Evolutionary conservation across 768 basidiomycete genomes (phyloP), one percentile per base, ranked within the genome.

Genomic region (Naganishia randhawae): DNA sequence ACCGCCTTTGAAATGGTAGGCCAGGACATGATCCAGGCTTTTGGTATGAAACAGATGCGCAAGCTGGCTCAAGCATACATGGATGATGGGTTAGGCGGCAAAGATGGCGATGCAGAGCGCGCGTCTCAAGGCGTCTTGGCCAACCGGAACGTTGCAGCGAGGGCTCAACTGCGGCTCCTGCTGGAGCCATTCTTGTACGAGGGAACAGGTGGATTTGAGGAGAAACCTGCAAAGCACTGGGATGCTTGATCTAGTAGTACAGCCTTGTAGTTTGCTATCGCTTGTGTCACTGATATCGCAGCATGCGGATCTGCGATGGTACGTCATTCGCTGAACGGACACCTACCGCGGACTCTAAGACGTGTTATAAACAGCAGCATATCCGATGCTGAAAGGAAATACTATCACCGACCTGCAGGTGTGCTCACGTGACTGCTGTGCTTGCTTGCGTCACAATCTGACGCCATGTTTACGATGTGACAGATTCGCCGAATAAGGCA

Each of bases 61-160:
- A 79, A 79, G 64, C 62, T 79, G 25, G 71, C 75, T 51, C 69
- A 67, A 11, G 74, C 74, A 22, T 75, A 77, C 31, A 66, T 64
- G 53, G 57, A 64, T 14, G 74, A 76, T 32, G 76, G 77, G 11
- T 27, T 76, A 29, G 71, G 69, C 9, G 57, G 57, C 11, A 39
- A 39, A 29, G 69, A 63, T 27, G 70, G 29, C 14, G 32, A 35
- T 52, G 63, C 25, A n/a, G n/a, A n/a, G n/a, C n/a, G n/a, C 17
- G 42, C 50, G 25, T 22, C 51, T 13, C 22, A 54, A 31, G 68
- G 68, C 7, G 42, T 50, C 10, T 22, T 69, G 35, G 48, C 68
- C 0, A 51, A 31, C 17, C 51, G 51, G 17, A 63, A 63, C 25
- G 33, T 69, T n/a, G 68, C 68, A 7, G 62, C 57, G 2, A 39